Base-by-base conservation (phyloP, 495 filamentous ascomycete genomes). In the Friedmanniomyces endolithicus region DNA sequence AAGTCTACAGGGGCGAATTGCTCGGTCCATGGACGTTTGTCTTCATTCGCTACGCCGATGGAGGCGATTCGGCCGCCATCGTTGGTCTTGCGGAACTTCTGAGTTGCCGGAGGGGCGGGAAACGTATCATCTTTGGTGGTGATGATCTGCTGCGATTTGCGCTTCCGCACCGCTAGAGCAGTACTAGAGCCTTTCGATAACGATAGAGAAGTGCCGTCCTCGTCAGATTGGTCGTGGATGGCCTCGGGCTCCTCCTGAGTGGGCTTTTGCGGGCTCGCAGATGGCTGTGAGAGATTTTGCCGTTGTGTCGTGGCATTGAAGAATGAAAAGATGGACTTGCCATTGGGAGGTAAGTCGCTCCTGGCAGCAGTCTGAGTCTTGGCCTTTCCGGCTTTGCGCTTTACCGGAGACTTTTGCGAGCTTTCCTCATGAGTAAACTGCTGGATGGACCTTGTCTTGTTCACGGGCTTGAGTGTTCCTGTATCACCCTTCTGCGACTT, bases 21-120 rank as follows among this genome's bases (percentile, higher is more conserved):
- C 61, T 96, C 88, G 16, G 84, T 82, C 94, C 94, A 99, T 1
- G 94, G 89, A 49, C 74, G 62, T 16, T 45, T 54, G 48, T 72
- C 71, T 22, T 59, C 49, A 22, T 62, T 34, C 62, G 56, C 50
- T 66, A 52, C 17, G 63, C 23, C 45, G 70, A 72, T 24, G 64
- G 67, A 59, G 6, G 55, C 19, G 12, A 50, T 55, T 24, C 23
- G 45, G 8, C 52, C 29, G 2, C 63, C 64, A 48, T 58, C 48
- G 44, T 24, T 48, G 12, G 62, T 64, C 55, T 68, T 68, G 0
- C 66, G 58, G 50, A 72, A 73, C 55, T 65, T 71, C 48, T 68
- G 69, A 40, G 68, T 65, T 11, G 53, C 53, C 4, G 52, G 57
- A 9, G 58, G 59, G 1, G 54, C 12, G 3, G 34, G 43, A 7